These are phyloP conservation scores for Yamadazyma akitaensis DNA, from an alignment of 805 yeast genomes.

Conservation along the genomic window DNA sequence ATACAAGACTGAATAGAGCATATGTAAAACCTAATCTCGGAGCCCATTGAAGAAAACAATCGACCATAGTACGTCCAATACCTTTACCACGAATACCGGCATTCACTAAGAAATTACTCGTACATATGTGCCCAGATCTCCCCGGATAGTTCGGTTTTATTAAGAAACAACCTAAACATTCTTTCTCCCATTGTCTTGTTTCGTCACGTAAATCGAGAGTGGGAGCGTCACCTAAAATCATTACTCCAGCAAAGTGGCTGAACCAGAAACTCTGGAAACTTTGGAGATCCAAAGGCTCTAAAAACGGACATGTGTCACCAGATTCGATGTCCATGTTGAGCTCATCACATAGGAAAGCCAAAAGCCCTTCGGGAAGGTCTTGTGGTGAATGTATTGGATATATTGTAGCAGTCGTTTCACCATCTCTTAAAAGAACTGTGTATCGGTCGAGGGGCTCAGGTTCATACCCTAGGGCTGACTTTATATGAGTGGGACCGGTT, in stretches of 20 bases:
- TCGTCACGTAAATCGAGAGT: constrained; percentile 30
- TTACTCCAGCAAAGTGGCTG: constrained; percentile 73
- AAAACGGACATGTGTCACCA: constrained; percentile 85
- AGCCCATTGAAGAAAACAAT: constrained; percentile 88
- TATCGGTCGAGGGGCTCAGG: constrained; percentile 45
- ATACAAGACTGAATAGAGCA: constrained; percentile 78
- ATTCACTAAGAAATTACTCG: constrained; percentile 84
- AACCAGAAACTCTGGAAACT: constrained; percentile 88
- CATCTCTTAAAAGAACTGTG: constrained; percentile 79
- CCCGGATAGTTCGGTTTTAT: constrained; percentile 91
- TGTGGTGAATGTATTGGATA: constrained; percentile 72
- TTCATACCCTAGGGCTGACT: constrained; percentile 7
- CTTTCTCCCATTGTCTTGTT: constrained; percentile 82
- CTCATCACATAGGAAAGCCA: constrained; percentile 84
- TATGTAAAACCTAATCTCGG: constrained; percentile 84
- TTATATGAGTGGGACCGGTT: constrained; percentile 1
- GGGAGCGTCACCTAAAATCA: constrained; percentile 71
- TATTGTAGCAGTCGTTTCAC: constrained; percentile 89
- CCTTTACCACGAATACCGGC: constrained; percentile 92
- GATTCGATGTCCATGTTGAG: constrained; percentile 87
- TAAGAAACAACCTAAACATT: constrained; percentile 84
- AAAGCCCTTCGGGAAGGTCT: constrained; percentile 71
- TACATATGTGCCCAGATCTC: constrained; percentile 87
- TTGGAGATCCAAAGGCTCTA: constrained; percentile 72
- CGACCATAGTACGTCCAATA: constrained; percentile 80